These are phyloP conservation scores for Saururus chinensis DNA, from an alignment of 164 flowering plant species.

Conservation along the genomic window DNA sequence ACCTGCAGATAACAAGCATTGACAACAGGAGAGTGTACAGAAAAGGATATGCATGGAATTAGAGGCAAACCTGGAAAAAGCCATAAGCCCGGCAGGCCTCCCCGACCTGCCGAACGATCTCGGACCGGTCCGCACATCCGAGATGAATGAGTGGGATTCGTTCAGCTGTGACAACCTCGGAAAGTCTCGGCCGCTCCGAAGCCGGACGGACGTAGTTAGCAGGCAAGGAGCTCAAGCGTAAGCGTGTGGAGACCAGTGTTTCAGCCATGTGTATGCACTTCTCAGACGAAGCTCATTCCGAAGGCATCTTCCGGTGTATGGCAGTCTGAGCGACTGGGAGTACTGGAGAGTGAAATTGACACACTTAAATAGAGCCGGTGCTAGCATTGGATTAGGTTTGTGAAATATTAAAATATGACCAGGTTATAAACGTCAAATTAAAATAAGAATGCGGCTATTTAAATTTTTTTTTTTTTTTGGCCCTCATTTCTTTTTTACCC, in stretches of 20 bases:
- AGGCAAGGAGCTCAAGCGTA: conserved; percentile 3
- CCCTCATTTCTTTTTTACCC: too few relatives aligned
- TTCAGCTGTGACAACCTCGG: conserved; percentile 36
- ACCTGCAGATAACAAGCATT: too few relatives aligned
- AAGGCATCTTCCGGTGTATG: too few relatives aligned
- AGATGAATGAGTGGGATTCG: conserved; percentile 51
- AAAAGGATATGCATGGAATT: not conserved
- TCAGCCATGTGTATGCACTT: not conserved
- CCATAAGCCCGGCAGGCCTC: conserved; percentile 52
- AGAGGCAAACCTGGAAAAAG: conserved; percentile 42
- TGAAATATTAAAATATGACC: too few relatives aligned
- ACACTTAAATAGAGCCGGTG: too few relatives aligned
- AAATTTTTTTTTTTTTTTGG: too few relatives aligned
- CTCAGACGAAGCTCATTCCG: not conserved
- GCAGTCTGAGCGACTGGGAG: too few relatives aligned
- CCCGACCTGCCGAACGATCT: conserved; percentile 22
- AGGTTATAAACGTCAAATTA: too few relatives aligned
- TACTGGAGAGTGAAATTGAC: too few relatives aligned
- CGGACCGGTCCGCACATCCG: conserved; percentile 17
- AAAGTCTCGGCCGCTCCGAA: conserved; percentile 57
- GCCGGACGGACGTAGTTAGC: conserved; percentile 44
- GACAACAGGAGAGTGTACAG: too few relatives aligned
- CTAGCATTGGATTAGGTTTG: too few relatives aligned
- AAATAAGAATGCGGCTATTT: too few relatives aligned
- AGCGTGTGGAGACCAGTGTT: conserved; percentile 8